Evolutionary conservation across 441 rosid species (phyloP).

Genomic region (Melastoma candidum): DNA sequence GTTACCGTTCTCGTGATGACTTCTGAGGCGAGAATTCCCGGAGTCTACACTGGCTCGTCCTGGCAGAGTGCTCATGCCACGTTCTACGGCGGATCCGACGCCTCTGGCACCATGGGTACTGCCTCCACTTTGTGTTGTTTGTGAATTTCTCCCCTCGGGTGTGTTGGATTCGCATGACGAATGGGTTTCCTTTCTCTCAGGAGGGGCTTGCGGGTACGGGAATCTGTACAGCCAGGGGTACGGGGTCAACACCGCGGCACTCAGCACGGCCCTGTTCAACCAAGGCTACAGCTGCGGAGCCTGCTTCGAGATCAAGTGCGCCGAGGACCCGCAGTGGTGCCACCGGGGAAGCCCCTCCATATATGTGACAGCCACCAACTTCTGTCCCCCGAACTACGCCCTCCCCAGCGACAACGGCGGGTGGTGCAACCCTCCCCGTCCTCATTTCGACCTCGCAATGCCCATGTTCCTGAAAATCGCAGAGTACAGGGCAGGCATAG

Average conservation of each 20-base stretch:
- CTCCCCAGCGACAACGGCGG: constrained; percentile 19
- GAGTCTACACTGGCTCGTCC: no score
- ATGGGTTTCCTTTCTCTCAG: background rate
- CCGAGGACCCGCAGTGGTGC: constrained; percentile 17
- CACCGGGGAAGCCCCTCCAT: constrained; percentile 20
- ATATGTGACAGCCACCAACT: constrained; percentile 17
- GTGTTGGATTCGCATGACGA: no score
- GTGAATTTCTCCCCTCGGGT: no score
- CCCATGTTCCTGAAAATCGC: constrained; percentile 23
- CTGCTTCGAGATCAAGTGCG: constrained; percentile 18
- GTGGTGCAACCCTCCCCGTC: constrained; percentile 22
- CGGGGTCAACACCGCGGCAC: constrained; percentile 20
- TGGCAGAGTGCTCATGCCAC: no score
- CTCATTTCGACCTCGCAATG: constrained; percentile 21
- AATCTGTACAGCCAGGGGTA: constrained; percentile 21
- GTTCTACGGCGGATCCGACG: no score
- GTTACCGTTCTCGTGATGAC: no score
- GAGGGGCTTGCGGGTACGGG: constrained; percentile 20
- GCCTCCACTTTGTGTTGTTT: no score
- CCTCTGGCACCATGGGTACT: no score
- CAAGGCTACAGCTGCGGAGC: constrained; percentile 19
- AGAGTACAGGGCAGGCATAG: constrained; percentile 20
- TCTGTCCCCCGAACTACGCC: constrained; percentile 19
- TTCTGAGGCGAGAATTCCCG: no score
- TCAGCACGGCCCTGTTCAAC: constrained; percentile 22